Evolutionary conservation across 345 rosid species (phyloP), one percentile per base, ranked within the genome.

Genomic region (Anastatica hierochuntica): DNA sequence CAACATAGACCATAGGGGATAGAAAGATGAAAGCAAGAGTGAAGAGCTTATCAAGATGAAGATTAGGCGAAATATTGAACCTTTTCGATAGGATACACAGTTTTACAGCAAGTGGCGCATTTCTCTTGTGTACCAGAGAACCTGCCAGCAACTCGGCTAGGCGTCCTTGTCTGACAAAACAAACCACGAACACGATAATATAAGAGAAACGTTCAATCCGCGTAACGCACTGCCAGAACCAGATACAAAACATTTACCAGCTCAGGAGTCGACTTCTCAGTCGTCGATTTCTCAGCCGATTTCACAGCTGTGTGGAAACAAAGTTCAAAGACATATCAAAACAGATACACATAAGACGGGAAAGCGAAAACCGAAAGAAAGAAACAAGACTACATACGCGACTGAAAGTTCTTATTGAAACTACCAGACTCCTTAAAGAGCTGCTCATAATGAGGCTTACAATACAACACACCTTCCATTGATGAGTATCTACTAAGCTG

Each of bases 391-490:
- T 23, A 67, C 71, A 60, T 67, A 67, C 66, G 65, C 41, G 70
- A 60, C 56, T 78, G 79, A 58, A 73, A 55, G 62, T 73, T 78
- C 72, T 76, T 78, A 43, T 66, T 51, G 69, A 63, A 79, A 46
- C 71, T 81, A 39, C 73, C 73, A 6, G 64, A 49, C 68, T 85
- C 88, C 77, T 75, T 85, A 62, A 75, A 78, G 46, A 81, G 85
- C 70, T 85, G 95, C 77, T 85, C 95, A 61, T 71, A 85, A 60
- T 89, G 97, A 56, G 95, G 81, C 75, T 77, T 85, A 77, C 97
- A 89, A 47, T 83, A 85, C 52, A 89, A 48, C 27, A 65, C 77
- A 42, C 95, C 94, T 40, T 83, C 95, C 73, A 79, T 67, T 11
- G 95, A 76, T 53, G 75, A 79, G 57, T 76, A 83, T 69, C 53